phyloP scores from a whole-genome alignment of 257 asterid species.

The Nicotiana attenuata region DNA sequence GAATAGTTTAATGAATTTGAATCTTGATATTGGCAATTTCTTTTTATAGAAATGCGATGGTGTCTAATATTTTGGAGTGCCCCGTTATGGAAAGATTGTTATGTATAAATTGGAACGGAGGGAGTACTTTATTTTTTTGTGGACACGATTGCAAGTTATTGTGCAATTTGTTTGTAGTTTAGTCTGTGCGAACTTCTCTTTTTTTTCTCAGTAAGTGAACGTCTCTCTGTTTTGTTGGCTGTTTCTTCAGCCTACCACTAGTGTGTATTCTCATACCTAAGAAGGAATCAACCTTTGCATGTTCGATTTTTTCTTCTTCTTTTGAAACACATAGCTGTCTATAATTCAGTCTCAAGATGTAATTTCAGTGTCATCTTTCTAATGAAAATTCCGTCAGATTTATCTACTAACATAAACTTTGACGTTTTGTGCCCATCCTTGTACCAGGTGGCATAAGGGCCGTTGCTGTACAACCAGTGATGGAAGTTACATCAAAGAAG shows the following conservation, averaged over 20 bases:
- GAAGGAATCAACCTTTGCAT: neutral
- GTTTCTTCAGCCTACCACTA: neutral
- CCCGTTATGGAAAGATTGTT: neutral
- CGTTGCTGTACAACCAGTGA: constrained; percentile 41
- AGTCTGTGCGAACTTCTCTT: neutral
- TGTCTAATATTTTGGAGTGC: neutral
- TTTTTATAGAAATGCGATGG: neutral
- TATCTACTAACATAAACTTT: constrained; percentile 1
- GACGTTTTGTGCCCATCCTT: neutral
- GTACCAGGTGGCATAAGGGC: constrained; percentile 50
- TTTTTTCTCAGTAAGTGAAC: neutral
- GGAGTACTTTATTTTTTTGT: neutral
- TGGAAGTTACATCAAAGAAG: constrained; percentile 41
- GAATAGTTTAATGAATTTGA: neutral
- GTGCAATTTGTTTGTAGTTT: neutral
- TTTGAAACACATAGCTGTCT: neutral
- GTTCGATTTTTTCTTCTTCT: neutral
- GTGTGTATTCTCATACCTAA: neutral
- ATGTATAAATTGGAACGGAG: neutral
- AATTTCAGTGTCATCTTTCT: neutral
- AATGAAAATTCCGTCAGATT: neutral
- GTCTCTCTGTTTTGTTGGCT: neutral
- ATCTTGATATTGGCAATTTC: neutral
- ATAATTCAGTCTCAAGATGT: neutral
- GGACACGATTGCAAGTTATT: neutral